Evolutionary conservation across 1,139 yeast species (phyloP).

Genomic region (Ashbya aceris): DNA sequence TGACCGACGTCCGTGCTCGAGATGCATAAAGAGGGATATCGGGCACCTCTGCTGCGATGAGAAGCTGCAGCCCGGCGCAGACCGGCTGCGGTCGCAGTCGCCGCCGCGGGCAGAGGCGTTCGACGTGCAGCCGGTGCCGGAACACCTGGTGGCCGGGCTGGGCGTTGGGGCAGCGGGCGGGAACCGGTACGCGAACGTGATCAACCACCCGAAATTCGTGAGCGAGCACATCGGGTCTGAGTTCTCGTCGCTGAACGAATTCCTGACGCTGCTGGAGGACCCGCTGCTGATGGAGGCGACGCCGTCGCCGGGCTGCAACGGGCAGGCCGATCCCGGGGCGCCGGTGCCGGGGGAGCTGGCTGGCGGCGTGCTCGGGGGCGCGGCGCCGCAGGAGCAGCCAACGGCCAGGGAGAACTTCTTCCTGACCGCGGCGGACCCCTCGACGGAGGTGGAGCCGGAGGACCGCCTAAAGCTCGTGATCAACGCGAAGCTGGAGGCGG

Average conservation of each 20-base stretch:
- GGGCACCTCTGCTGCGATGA: constrained; percentile 87
- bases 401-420: constrained; percentile 90
- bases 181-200: constrained; percentile 33
- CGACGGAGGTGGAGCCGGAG: constrained; percentile 89
- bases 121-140: constrained; percentile 22
- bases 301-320: background rate
- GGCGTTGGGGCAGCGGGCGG: background rate
- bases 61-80: constrained; percentile 4
- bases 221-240: constrained; percentile 93
- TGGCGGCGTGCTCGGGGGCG: background rate
- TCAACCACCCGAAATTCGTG: constrained; percentile 66
- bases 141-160: constrained; percentile 12
- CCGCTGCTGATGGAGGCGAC: constrained; percentile 36
- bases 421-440: constrained; percentile 94
- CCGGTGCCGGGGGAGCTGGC: background rate
- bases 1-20: constrained; percentile 71
- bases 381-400: constrained; percentile 9
- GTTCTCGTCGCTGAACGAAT: constrained; percentile 82
- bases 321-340: background rate
- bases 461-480: constrained; percentile 92
- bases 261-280: constrained; percentile 83
- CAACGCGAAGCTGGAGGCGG: constrained; percentile 91
- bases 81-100: background rate
- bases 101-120: constrained; percentile 29
- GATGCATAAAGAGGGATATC: constrained; percentile 81